These are phyloP conservation scores for Rhodotorula taiwanensis DNA, from an alignment of 768 basidiomycete species.

Conservation along the genomic window DNA sequence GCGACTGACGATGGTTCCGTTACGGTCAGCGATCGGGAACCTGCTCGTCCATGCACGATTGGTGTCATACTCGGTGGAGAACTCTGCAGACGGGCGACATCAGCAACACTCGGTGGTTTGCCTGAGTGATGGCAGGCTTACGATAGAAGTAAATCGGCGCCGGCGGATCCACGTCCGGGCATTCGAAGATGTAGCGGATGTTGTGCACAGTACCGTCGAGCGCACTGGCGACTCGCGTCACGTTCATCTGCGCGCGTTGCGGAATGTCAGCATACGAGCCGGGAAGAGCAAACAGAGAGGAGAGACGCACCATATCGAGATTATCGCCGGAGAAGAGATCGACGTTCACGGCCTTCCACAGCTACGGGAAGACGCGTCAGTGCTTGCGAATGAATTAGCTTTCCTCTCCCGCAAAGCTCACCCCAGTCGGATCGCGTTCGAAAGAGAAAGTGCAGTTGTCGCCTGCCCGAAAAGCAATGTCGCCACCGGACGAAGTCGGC, in stretches of 20 bases:
- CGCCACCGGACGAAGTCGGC: not conserved
- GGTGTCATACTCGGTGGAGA: conserved; percentile 8
- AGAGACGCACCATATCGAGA: conserved; percentile 14
- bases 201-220: conserved; percentile 30
- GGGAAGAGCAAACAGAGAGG: too few relatives aligned
- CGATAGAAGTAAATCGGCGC: conserved; percentile 38
- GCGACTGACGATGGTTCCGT: conserved; percentile 10
- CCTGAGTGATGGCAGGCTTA: not conserved
- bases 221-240: conserved; percentile 18
- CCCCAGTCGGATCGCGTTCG: not conserved
- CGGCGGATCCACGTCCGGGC: conserved; percentile 28
- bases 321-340: conserved; percentile 27
- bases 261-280: not conserved
- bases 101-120: not conserved
- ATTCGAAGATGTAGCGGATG: conserved; percentile 6
- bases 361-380: too few relatives aligned
- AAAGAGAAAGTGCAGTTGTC: conserved; percentile 5
- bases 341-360: conserved; percentile 21
- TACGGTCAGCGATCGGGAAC: conserved; percentile 26
- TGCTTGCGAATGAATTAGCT: too few relatives aligned
- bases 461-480: not conserved
- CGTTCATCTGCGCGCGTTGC: not conserved
- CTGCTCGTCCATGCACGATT: conserved; percentile 24
- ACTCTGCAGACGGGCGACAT: conserved; percentile 3
- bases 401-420: not conserved